Base-by-base conservation (phyloP, 2,329 filamentous ascomycete genomes). In the Penicillium hordei region DNA sequence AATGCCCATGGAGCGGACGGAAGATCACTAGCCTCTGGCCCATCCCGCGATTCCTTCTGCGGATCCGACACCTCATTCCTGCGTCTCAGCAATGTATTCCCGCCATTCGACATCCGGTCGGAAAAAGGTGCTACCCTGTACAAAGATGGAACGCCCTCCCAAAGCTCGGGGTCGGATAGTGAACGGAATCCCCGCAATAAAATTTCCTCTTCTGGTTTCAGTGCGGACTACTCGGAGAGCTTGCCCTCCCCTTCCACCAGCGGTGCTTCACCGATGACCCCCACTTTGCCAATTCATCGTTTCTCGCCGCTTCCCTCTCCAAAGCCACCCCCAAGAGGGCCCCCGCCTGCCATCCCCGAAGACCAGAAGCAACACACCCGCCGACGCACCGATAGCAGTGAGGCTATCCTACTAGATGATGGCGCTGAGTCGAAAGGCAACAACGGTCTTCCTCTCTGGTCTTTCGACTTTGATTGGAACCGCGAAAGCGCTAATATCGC, bases 401-500 rank as follows among this genome's bases (percentile, higher is more conserved):
- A 79, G 65, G 78, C 78, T 56, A 79, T 82, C 48, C 73, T 76
- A 49, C 68, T 78, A 44, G 76, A 75, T 50, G 69, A 76, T 23
- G 73, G 75, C 1, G 76, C 79, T 4, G 79, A 80, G 31, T 81
- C 82, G 60, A 79, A 76, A 43, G 84, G 85, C 79, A 84, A 86
- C 50, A 66, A 82, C 12, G 79, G 79, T 5, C 76, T 81, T 53
- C 75, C 76, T 5, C 66, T 77, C 27, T 78, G 76, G 76, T 61
- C 65, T 6, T 65, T 66, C 29, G 67, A 74, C 45, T 61, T 73
- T 56, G 67, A 74, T 43, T 70, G 75, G 73, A 67, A 73, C 71
- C 60, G 81, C 78, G 76, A 83, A 27, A 60, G 60, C 39, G 62
- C 63, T 33, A 72, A 67, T 40, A 49, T 77, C 52, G 70, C 72